Evolutionary conservation across 805 yeast species (phyloP).

Genomic region (Lachancea nothofagi): DNA sequence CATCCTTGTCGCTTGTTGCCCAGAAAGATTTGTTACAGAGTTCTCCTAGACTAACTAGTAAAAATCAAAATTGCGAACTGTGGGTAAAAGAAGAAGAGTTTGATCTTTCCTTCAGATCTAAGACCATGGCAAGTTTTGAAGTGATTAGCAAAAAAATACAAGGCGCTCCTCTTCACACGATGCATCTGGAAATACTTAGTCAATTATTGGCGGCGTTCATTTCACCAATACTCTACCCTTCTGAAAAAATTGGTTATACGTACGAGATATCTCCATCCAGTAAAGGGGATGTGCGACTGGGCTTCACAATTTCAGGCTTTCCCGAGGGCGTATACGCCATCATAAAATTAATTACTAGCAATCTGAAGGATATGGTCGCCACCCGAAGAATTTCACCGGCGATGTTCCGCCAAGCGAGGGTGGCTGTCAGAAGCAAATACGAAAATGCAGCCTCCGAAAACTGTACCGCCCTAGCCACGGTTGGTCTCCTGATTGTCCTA

Average conservation of each 20-base stretch:
- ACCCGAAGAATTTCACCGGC: conserved; percentile 24
- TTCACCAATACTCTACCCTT: conserved; percentile 42
- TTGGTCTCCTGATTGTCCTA: conserved; percentile 46
- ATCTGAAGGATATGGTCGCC: conserved; percentile 29
- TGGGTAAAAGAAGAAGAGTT: conserved; percentile 45
- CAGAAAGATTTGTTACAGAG: conserved; percentile 24
- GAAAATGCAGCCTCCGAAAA: conserved; percentile 38
- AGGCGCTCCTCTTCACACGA: conserved; percentile 37
- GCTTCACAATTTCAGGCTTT: conserved; percentile 53
- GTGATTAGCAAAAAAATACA: conserved; percentile 31
- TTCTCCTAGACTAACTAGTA: conserved; percentile 36
- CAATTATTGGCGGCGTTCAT: conserved; percentile 42
- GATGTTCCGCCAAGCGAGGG: conserved; percentile 43
- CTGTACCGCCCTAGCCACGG: conserved; percentile 44
- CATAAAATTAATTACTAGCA: conserved; percentile 32
- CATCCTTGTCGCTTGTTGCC: conserved; percentile 33
- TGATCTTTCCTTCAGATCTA: conserved; percentile 24
- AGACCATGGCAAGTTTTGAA: conserved; percentile 43
- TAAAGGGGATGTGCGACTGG: conserved; percentile 49
- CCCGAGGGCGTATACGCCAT: conserved; percentile 35
- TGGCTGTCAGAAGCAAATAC: conserved; percentile 44
- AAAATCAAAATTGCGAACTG: conserved; percentile 38
- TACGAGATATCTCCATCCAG: conserved; percentile 54
- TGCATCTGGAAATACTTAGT: conserved; percentile 49
- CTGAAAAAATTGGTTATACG: conserved; percentile 48